Percentiles rank a stretch among this genome's conserved stretches.
These are phyloP conservation scores for Filobasidium uniguttulatum DNA, from an alignment of 1,284 basidiomycete species.

Conservation along the genomic window DNA sequence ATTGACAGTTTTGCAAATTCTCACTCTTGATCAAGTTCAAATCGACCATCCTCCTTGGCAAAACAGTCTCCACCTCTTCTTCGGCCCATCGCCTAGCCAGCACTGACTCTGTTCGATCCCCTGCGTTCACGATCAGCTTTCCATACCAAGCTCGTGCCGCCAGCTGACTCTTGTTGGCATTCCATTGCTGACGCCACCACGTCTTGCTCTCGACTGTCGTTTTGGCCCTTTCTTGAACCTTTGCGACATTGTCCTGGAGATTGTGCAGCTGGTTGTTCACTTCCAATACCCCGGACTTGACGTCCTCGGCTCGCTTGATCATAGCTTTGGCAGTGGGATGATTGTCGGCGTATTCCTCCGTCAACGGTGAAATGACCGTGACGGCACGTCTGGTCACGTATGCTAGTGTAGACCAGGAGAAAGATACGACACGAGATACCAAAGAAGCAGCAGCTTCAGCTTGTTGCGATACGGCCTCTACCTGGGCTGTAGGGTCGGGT, in stretches of 20 bases:
- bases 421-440: background rate
- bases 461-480: background rate
- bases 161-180: background rate
- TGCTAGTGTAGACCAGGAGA: background rate
- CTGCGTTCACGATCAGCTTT: background rate
- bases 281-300: constrained; percentile 1
- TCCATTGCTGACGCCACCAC: background rate
- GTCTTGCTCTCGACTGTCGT: background rate
- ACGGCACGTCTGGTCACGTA: background rate
- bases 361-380: constrained; percentile 4
- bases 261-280: constrained; percentile 2
- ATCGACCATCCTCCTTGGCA: constrained; percentile 50
- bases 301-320: background rate
- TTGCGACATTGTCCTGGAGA: background rate
- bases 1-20: constrained; percentile 16
- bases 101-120: constrained; percentile 5
- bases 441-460: background rate
- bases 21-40: constrained; percentile 47
- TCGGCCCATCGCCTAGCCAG: constrained; percentile 46
- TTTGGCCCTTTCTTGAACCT: background rate
- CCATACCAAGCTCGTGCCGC: background rate
- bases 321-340: constrained; percentile 5
- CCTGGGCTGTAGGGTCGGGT: background rate
- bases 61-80: constrained; percentile 44
- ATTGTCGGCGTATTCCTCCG: background rate